Evolutionary conservation across 106 monocot genomes (phyloP).

Genomic region (Alisma plantagoaquatica): DNA sequence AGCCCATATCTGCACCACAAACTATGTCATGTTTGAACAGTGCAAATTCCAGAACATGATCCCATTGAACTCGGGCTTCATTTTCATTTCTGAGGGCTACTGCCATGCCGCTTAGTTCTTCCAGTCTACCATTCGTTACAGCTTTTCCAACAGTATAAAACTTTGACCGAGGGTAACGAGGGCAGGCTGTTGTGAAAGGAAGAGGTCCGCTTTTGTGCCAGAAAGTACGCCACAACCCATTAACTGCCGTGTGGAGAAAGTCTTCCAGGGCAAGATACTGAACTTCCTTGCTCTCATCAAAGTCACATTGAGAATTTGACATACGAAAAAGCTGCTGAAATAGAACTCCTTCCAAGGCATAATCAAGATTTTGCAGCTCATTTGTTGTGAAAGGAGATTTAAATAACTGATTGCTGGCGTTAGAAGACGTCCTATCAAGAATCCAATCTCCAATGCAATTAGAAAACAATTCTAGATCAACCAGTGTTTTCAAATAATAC

Average conservation of each 20-base stretch:
- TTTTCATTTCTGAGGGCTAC: neutral
- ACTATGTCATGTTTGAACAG: slow-evolving; percentile 13
- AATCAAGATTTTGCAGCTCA: slow-evolving; percentile 18
- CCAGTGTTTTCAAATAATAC: slow-evolving; percentile 9
- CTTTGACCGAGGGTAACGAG: slow-evolving; percentile 11
- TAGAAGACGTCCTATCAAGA: slow-evolving; percentile 7
- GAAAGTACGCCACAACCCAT: slow-evolving; percentile 21
- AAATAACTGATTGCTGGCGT: slow-evolving; percentile 9
- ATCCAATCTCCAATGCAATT: slow-evolving; percentile 21
- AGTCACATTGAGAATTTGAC: slow-evolving; percentile 11
- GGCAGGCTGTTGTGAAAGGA: slow-evolving; percentile 16
- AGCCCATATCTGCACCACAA: neutral
- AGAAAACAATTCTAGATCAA: slow-evolving; percentile 23
- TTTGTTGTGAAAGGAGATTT: slow-evolving; percentile 14
- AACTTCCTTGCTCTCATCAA: slow-evolving; percentile 8
- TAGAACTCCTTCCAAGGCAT: slow-evolving; percentile 22
- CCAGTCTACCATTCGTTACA: slow-evolving; percentile 18
- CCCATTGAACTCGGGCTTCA: slow-evolving; percentile 9
- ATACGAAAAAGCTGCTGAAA: slow-evolving; percentile 28
- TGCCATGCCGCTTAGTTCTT: slow-evolving; percentile 15
- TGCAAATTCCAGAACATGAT: slow-evolving; percentile 20
- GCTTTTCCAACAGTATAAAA: slow-evolving; percentile 18
- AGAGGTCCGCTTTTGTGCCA: slow-evolving; percentile 15
- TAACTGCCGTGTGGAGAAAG: slow-evolving; percentile 10
- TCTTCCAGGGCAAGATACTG: slow-evolving; percentile 25